Conservation (phyloP, 1,284 basidiomycete species). For the Cystobasidium slooffiae region DNA sequence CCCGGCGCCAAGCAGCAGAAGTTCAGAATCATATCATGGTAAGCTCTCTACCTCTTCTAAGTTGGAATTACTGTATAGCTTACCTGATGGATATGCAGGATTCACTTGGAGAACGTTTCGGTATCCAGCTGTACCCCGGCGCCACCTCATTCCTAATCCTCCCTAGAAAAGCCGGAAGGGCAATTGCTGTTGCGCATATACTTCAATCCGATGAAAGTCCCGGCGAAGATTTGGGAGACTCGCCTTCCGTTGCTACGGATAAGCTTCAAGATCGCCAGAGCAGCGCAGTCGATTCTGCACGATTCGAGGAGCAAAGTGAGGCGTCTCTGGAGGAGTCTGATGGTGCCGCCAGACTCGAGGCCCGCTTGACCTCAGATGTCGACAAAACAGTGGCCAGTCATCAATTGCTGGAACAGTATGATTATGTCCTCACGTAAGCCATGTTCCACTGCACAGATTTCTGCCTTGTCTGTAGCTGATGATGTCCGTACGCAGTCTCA, state of each 20-base stretch:
- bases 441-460: neutral
- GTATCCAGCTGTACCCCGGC: constrained; percentile 75
- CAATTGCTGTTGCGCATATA: constrained; percentile 38
- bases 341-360: neutral
- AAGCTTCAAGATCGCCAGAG: neutral
- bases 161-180: constrained; percentile 58
- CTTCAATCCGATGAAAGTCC: constrained; percentile 25
- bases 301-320: neutral
- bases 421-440: constrained; percentile 39
- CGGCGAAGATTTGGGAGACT: constrained; percentile 8
- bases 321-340: constrained; percentile 1
- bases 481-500: neutral
- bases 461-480: neutral
- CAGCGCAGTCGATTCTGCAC: neutral
- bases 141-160: constrained; percentile 78
- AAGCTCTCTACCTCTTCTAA: neutral
- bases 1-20: constrained; percentile 80
- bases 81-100: neutral
- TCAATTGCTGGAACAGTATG: constrained; percentile 34
- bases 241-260: neutral
- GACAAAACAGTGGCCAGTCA: constrained; percentile 17
- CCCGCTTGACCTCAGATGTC: constrained; percentile 8
- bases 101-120: constrained; percentile 76
- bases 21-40: constrained; percentile 87
- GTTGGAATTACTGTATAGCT: constrained; percentile 11